Conservation (phyloP, 345 rosid species). For the Cardamine occulta region DNA sequence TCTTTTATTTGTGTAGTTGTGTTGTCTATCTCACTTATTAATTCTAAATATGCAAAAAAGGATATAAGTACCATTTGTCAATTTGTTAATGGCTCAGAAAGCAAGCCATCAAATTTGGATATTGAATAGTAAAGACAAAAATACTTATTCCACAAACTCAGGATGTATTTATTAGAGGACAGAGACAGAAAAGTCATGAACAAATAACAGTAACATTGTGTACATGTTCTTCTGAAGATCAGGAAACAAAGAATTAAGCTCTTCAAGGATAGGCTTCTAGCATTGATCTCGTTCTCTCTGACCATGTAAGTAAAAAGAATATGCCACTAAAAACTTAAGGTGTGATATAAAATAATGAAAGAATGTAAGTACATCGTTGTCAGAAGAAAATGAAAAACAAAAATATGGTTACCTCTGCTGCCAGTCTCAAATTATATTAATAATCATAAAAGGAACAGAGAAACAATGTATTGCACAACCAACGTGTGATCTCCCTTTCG, state of each 20-base stretch:
- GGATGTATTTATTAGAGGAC: neutral
- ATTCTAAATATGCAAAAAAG: too few relatives aligned
- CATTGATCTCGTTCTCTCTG: too few relatives aligned
- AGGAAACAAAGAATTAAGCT: slow-evolving; percentile 80
- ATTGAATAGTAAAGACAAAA: too few relatives aligned
- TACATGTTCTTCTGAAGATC: slow-evolving; percentile 73
- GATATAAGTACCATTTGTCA: neutral
- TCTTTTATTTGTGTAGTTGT: slow-evolving; percentile 42
- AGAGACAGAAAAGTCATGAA: too few relatives aligned
- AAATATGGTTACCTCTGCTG: slow-evolving; percentile 36
- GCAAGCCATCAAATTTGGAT: too few relatives aligned
- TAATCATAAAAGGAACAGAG: slow-evolving; percentile 91
- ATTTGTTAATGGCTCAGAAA: neutral
- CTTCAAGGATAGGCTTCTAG: slow-evolving; percentile 90
- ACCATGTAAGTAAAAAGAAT: slow-evolving; percentile 55
- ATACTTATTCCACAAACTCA: too few relatives aligned
- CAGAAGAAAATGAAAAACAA: too few relatives aligned
- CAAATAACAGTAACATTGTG: neutral
- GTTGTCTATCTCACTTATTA: too few relatives aligned
- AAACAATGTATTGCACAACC: too few relatives aligned
- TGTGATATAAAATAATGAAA: neutral
- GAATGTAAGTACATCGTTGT: slow-evolving; percentile 57
- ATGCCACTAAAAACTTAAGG: neutral
- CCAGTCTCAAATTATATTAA: slow-evolving; percentile 98
- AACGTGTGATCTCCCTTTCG: too few relatives aligned